Conservation (phyloP, 768 basidiomycete species). For the Punctularia strigosozonata region DNA sequence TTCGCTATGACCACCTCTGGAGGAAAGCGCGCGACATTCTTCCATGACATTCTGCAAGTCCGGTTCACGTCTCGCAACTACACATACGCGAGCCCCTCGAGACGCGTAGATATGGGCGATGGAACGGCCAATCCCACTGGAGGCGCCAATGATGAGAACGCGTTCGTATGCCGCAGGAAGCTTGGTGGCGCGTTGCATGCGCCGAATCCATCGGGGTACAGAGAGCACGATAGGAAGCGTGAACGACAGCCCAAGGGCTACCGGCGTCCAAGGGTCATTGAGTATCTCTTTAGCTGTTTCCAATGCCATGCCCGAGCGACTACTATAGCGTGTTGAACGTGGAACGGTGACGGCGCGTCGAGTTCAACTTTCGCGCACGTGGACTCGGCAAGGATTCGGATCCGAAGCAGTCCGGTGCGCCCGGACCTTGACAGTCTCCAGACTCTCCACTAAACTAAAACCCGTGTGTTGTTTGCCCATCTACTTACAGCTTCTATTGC, state of each 20-base stretch:
- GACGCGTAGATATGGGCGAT: constrained; percentile 61
- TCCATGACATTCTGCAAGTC: constrained; percentile 44
- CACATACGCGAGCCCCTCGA: constrained; percentile 64
- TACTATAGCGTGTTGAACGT: too few relatives aligned
- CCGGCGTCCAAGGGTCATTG: too few relatives aligned
- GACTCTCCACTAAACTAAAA: too few relatives aligned
- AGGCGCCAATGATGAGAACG: constrained; percentile 73
- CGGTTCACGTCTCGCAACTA: constrained; percentile 54
- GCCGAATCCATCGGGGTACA: neutral
- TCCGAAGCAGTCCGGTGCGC: too few relatives aligned
- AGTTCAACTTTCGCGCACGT: too few relatives aligned
- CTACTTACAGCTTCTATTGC: too few relatives aligned
- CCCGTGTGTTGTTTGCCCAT: too few relatives aligned
- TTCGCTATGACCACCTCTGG: constrained; percentile 8
- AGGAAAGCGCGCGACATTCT: constrained; percentile 36
- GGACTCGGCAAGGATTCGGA: too few relatives aligned
- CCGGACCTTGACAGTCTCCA: too few relatives aligned
- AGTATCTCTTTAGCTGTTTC: too few relatives aligned
- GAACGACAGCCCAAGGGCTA: neutral
- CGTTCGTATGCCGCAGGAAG: constrained; percentile 44
- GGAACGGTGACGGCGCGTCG: too few relatives aligned
- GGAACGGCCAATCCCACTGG: constrained; percentile 68
- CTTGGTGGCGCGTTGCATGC: constrained; percentile 19
- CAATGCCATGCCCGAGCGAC: too few relatives aligned
- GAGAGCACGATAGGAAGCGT: neutral